Conservation (phyloP, 805 yeast species). For the Teunomyces stri region DNA sequence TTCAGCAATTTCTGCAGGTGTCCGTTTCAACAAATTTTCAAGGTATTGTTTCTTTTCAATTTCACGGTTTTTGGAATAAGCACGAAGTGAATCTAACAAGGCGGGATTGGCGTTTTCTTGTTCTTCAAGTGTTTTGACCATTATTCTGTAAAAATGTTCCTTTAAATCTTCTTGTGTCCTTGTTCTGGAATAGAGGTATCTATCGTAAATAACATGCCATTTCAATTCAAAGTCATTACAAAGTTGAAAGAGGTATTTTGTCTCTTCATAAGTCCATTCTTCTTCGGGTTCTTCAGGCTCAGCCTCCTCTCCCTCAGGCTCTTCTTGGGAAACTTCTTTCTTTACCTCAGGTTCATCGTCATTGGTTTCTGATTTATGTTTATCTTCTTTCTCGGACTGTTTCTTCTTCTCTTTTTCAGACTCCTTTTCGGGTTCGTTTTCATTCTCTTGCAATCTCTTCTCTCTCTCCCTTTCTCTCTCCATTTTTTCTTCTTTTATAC, state of each 20-base stretch:
- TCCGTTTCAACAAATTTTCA: slow-evolving; percentile 69
- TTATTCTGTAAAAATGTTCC: slow-evolving; percentile 72
- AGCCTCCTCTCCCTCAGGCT: slow-evolving; percentile 30
- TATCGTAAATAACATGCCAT: slow-evolving; percentile 66
- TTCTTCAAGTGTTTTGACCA: slow-evolving; percentile 44
- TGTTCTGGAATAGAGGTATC: slow-evolving; percentile 37
- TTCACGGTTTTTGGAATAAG: slow-evolving; percentile 71
- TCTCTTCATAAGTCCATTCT: slow-evolving; percentile 76
- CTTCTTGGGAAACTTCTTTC: slow-evolving; percentile 3
- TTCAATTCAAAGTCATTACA: slow-evolving; percentile 61
- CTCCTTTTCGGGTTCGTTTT: slow-evolving; percentile 7
- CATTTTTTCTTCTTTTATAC: slow-evolving; percentile 7
- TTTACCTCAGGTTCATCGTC: not conserved
- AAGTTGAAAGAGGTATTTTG: slow-evolving; percentile 71
- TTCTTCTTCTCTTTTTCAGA: not conserved
- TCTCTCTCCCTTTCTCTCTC: slow-evolving; percentile 12
- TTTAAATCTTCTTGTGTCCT: slow-evolving; percentile 77
- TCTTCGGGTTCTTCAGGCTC: slow-evolving; percentile 26
- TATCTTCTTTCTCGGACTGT: slow-evolving; percentile 4
- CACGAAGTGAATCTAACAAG: slow-evolving; percentile 57
- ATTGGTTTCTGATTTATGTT: not conserved
- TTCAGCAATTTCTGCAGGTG: slow-evolving; percentile 97
- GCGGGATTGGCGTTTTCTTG: slow-evolving; percentile 43
- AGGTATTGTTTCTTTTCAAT: slow-evolving; percentile 77
- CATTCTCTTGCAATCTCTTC: slow-evolving; percentile 8